These are phyloP conservation scores for Aciculosporium take DNA, from an alignment of 2,329 filamentous ascomycete species.

Conservation along the genomic window DNA sequence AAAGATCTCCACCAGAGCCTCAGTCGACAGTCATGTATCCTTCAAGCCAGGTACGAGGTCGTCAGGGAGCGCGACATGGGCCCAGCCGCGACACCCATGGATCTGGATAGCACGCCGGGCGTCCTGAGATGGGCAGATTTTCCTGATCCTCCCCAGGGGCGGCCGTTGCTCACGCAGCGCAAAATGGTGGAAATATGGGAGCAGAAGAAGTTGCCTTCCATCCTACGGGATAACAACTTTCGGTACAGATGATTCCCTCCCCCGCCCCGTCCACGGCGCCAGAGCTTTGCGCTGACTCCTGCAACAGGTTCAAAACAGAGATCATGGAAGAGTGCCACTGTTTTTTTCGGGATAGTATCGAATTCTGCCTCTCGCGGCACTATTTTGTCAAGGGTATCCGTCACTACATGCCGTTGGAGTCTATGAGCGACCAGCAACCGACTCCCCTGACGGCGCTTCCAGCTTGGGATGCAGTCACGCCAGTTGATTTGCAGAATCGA, in stretches of 20 bases:
- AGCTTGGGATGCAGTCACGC: conserved; percentile 30
- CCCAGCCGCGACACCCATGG: conserved; percentile 15
- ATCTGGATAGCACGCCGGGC: conserved; percentile 30
- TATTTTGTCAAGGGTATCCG: conserved; percentile 25
- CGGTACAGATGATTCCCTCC: conserved; percentile 20
- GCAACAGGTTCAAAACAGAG: conserved; percentile 36
- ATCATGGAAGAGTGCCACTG: conserved; percentile 37
- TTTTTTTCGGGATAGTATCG: conserved; percentile 39
- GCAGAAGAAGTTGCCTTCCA: conserved; percentile 30
- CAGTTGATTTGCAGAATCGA: conserved; percentile 32
- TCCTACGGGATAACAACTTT: conserved; percentile 39
- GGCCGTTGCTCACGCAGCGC: conserved; percentile 34
- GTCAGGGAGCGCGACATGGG: conserved; percentile 33
- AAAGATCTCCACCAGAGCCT: conserved; percentile 40
- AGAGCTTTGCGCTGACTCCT: conserved; percentile 4
- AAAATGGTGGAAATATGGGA: conserved; percentile 43
- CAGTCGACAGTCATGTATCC: conserved; percentile 39
- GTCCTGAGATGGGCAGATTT: conserved; percentile 45
- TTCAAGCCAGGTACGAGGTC: conserved; percentile 42
- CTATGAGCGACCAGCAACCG: conserved; percentile 6
- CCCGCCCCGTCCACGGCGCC: conserved; percentile 5
- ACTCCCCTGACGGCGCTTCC: conserved; percentile 23
- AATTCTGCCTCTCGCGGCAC: conserved; percentile 37
- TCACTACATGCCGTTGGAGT: conserved; percentile 20
- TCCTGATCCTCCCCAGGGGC: conserved; percentile 38